A percentile compares a stretch with the other conserved stretches of the same genome.
These are phyloP conservation scores for Solanum megistacrolobum DNA, from an alignment of 257 asterid genomes.

Conservation along the genomic window DNA sequence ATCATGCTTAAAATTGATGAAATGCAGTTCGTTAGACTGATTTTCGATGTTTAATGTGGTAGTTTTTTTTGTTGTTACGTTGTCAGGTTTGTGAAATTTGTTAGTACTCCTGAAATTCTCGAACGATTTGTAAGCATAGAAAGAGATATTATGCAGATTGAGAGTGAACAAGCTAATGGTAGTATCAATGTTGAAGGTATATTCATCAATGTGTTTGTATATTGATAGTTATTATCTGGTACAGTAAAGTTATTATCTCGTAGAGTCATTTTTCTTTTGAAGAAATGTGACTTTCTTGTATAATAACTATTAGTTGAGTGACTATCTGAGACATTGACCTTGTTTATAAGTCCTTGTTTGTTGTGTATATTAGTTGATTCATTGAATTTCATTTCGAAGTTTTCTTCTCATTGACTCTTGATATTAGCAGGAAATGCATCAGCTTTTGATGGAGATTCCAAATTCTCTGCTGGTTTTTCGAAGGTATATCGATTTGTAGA, in stretches of 20 bases:
- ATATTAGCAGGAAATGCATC: slow-evolving; percentile 14
- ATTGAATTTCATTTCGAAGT: background rate
- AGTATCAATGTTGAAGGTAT: slow-evolving; percentile 38
- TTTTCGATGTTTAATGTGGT: background rate
- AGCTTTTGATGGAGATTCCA: slow-evolving; percentile 19
- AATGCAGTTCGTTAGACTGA: background rate
- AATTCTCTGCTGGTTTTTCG: slow-evolving; percentile 16
- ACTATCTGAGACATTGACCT: background rate
- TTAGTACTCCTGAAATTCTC: slow-evolving; percentile 68
- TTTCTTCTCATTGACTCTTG: background rate
- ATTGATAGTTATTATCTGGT: background rate
- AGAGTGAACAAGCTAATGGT: slow-evolving; percentile 40
- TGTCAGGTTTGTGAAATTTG: slow-evolving; percentile 75
- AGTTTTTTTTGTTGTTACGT: background rate
- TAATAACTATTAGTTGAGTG: background rate
- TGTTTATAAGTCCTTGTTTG: background rate
- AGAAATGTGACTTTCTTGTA: background rate
- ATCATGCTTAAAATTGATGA: background rate
- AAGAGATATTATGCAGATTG: slow-evolving; percentile 66
- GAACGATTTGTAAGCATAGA: slow-evolving; percentile 75
- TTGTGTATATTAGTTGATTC: background rate
- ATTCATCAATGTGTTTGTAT: background rate
- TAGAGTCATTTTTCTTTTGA: too few relatives aligned
- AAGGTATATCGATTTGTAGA: slow-evolving; percentile 25
- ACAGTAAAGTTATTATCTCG: too few relatives aligned